These are phyloP conservation scores for Tricholoma terreum DNA, from an alignment of 768 basidiomycete genomes.

Conservation along the genomic window DNA sequence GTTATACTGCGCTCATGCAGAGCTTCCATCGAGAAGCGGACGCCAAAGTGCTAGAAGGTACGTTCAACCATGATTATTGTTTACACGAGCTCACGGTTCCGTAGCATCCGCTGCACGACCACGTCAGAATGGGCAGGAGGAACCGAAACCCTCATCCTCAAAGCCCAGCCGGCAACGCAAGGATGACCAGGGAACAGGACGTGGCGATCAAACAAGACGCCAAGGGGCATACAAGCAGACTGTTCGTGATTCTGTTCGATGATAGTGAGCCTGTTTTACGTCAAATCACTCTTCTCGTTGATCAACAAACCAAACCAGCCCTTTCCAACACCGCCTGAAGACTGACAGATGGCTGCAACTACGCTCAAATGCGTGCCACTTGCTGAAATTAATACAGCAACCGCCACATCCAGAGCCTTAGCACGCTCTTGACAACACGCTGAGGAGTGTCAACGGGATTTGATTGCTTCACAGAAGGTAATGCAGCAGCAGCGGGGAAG, in stretches of 20 bases:
- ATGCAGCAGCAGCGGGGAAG: not conserved
- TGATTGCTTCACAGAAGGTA: not conserved
- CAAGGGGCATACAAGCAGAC: conserved; percentile 27
- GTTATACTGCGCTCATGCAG: conserved; percentile 76
- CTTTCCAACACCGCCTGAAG: not conserved
- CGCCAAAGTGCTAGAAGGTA: conserved; percentile 62
- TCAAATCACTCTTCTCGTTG: not conserved
- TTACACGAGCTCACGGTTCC: not conserved
- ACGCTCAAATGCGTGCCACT: not conserved
- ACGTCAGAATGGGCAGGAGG: conserved; percentile 20
- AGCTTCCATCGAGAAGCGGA: conserved; percentile 81
- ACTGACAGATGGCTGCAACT: not conserved
- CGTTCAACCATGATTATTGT: conserved; percentile 9
- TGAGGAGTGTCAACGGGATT: not conserved
- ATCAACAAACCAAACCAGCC: not conserved
- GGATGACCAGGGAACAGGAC: conserved; percentile 5
- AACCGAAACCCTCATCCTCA: conserved; percentile 20
- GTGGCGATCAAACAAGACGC: conserved; percentile 11
- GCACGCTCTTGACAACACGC: not conserved
- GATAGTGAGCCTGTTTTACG: conserved; percentile 13
- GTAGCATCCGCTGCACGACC: conserved; percentile 15
- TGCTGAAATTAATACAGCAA: not conserved
- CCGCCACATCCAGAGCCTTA: not conserved
- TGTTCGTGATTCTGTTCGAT: conserved; percentile 33
- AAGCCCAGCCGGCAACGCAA: conserved; percentile 12